A percentile compares a stretch with the other conserved stretches of the same genome.
These are phyloP conservation scores for Zostera marina DNA, from an alignment of 116 monocot genomes.

Conservation along the genomic window DNA sequence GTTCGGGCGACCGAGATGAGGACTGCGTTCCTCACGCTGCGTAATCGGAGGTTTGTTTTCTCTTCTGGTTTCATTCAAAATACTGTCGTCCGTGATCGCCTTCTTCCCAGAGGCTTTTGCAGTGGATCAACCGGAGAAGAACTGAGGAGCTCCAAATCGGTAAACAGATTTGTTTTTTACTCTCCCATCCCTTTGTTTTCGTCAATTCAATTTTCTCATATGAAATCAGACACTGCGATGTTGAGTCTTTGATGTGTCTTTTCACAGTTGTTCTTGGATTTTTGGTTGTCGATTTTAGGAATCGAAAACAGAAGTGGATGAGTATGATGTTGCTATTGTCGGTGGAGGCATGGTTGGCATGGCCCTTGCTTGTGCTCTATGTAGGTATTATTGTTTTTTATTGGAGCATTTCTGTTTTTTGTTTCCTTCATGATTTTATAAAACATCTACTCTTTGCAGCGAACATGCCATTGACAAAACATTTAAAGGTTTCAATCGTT, in stretches of 20 bases:
- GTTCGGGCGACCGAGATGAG: constrained; percentile 6
- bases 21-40: constrained; percentile 2
- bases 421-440: no score
- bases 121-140: not conserved
- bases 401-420: not conserved
- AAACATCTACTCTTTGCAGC: constrained; percentile 24
- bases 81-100: not conserved
- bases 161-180: no score
- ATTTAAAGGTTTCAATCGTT: constrained; percentile 64
- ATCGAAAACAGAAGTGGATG: not conserved
- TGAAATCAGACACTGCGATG: not conserved
- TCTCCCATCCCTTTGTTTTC: no score
- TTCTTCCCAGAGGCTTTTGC: not conserved
- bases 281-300: not conserved
- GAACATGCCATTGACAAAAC: constrained; percentile 60
- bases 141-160: no score
- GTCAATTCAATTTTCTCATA: no score
- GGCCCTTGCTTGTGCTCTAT: constrained; percentile 74
- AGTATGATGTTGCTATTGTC: constrained; percentile 72
- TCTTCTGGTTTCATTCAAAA: not conserved
- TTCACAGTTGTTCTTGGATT: not conserved
- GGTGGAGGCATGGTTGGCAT: constrained; percentile 99
- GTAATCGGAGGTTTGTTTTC: constrained; percentile 2
- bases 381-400: constrained; percentile 37
- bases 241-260: not conserved